phyloP scores from a whole-genome alignment of 371 early-diverging fungal species.

The Saksenaea vasiformis region DNA sequence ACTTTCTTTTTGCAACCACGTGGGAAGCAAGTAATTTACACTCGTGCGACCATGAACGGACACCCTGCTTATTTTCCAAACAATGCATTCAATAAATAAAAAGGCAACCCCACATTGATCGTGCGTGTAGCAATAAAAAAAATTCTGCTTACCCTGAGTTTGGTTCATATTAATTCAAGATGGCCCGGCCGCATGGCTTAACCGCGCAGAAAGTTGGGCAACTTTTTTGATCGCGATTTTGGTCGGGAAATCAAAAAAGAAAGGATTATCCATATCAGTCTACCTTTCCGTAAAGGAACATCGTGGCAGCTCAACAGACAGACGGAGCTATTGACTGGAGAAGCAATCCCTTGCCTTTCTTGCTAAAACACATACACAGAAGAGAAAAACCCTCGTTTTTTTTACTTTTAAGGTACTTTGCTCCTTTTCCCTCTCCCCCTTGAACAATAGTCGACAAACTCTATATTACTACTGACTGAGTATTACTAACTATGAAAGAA shows the following conservation, averaged over 20 bases:
- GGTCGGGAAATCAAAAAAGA: background rate
- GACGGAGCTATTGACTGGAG: background rate
- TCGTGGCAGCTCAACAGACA: background rate
- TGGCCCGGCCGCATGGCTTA: constrained; percentile 4
- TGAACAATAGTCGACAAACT: too few relatives aligned
- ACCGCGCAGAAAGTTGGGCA: background rate
- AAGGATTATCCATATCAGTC: background rate
- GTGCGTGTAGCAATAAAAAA: constrained; percentile 4
- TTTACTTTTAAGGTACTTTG: background rate
- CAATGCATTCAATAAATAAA: constrained; percentile 5
- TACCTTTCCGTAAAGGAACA: background rate
- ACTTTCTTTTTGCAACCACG: background rate
- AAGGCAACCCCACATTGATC: constrained; percentile 5
- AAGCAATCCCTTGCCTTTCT: background rate
- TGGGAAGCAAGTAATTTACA: background rate
- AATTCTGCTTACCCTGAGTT: background rate
- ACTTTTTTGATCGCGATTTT: background rate
- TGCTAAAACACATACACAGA: background rate
- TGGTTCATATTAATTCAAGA: background rate
- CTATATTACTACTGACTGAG: too few relatives aligned
- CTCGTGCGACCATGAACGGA: background rate
- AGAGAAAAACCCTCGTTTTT: background rate
- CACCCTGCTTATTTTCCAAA: background rate
- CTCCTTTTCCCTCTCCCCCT: background rate
- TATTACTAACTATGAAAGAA: too few relatives aligned